Evolutionary conservation across 1,284 basidiomycete species (phyloP), one percentile per base, ranked within the genome.

Genomic region (Ganoderma lucidum): DNA sequence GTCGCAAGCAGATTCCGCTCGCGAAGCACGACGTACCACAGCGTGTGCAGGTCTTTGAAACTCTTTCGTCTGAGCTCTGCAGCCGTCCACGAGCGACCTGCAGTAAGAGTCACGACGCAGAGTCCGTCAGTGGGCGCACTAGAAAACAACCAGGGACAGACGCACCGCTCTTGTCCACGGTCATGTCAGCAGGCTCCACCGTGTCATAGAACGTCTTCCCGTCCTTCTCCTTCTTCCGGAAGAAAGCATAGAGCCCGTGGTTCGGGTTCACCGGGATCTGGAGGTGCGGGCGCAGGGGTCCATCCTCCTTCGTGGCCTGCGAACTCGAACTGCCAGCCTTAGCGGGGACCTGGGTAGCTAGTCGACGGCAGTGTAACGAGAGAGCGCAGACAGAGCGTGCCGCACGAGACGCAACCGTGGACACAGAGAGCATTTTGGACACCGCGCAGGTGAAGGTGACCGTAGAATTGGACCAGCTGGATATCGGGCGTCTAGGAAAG

Each of bases 1-100:
- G 96, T 96, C 17, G 93, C 91, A 65, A 98, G 84, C 23, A 97
- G 82, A 81, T 98, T 98, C 10, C 93, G 88, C 80, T 98, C 97
- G 71, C 94, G 87, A 45, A 96, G 78, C 32, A 96, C 83, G 61
- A 98, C 86, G 80, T 97, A 98, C 96, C 97, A 98, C 62, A 98
- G 84, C 23, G 90, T 93, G 81, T 98, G 96, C 73, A 98, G 83
- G 78, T 98, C 96, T 72, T 90, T 88, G 83, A 98, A 98, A 71
- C 90, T 94, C 82, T 98, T 98, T 64, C 91, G 83, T 62, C 96
- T 88, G 63, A 98, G 85, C 78, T 98, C 96, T 17, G 88, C 84
- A 3, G 95, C 92, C 59, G 84, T 87, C 96, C 96, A 98, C 41
- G 93, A 84, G 67, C 96, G 89, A 67, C 95, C 96, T 66, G 48